These are phyloP conservation scores for Plasmodium inui DNA, from an alignment of 169 alveolate genomes.

Conservation along the genomic window DNA sequence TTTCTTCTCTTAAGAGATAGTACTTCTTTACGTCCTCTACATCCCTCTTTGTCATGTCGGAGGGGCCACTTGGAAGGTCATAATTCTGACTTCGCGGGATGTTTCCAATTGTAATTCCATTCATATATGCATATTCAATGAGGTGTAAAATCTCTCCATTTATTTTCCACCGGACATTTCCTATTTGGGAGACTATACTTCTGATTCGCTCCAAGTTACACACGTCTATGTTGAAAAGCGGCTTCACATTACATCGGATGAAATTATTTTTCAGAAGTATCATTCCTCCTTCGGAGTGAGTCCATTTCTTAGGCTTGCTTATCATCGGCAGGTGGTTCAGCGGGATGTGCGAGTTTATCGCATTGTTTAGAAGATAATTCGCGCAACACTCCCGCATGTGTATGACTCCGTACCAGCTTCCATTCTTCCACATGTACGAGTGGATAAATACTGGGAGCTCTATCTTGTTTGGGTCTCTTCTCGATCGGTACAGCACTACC, in stretches of 20 bases:
- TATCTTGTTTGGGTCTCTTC: constrained; percentile 80
- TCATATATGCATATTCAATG: constrained; percentile 73
- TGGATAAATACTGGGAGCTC: constrained; percentile 83
- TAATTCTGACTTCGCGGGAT: constrained; percentile 56
- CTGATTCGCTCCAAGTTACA: constrained; percentile 80
- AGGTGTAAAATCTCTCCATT: constrained; percentile 76
- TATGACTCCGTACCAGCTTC: constrained; percentile 81
- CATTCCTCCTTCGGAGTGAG: constrained; percentile 75
- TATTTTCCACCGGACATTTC: constrained; percentile 82
- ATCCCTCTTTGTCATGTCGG: constrained; percentile 21
- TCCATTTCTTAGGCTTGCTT: constrained; percentile 84
- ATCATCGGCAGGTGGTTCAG: constrained; percentile 84
- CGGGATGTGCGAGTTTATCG: constrained; percentile 79
- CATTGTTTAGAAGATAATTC: constrained; percentile 80
- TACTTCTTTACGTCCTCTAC: constrained; percentile 51
- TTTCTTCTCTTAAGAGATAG: constrained; percentile 52
- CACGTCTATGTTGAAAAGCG: constrained; percentile 80
- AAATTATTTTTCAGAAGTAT: constrained; percentile 80
- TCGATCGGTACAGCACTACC: constrained; percentile 60
- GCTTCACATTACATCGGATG: constrained; percentile 80
- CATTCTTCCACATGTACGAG: constrained; percentile 79
- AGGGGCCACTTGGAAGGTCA: constrained; percentile 45
- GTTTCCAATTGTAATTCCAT: constrained; percentile 72
- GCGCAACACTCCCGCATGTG: constrained; percentile 86
- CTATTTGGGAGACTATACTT: constrained; percentile 77